These are phyloP conservation scores for Picea engelmannii DNA, from an alignment of 83 land plant genomes.

Conservation along the genomic window DNA sequence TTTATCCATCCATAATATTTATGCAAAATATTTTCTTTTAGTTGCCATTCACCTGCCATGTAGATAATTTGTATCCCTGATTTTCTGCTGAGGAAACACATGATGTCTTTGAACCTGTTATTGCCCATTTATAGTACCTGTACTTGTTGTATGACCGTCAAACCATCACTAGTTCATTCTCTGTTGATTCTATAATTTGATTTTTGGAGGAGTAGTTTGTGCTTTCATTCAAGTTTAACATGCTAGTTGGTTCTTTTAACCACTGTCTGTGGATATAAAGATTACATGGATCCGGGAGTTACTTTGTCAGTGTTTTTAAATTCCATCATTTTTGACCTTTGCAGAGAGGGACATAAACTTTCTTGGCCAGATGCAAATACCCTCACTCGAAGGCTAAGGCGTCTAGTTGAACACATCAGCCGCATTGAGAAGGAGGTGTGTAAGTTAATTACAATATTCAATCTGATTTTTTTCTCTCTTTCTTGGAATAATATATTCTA, in stretches of 20 bases:
- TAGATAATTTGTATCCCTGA: too few species aligned
- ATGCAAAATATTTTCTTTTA: too few species aligned
- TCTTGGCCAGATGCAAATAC: constrained; percentile 46
- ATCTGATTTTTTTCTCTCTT: neutral
- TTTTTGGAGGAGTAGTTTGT: neutral
- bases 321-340: neutral
- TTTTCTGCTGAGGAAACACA: too few species aligned
- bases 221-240: neutral
- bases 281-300: neutral
- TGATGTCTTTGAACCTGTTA: too few species aligned
- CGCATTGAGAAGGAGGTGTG: constrained; percentile 39
- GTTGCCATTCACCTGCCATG: too few species aligned
- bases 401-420: constrained; percentile 37
- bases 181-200: neutral
- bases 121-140: too few species aligned
- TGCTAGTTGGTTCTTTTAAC: neutral
- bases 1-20: too few species aligned
- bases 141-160: too few species aligned
- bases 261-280: neutral
- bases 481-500: constrained; percentile 8
- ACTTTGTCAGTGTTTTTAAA: neutral
- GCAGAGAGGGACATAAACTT: constrained; percentile 27
- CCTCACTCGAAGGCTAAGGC: constrained; percentile 45
- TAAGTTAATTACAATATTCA: neutral
- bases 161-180: too few species aligned